phyloP scores from a whole-genome alignment of 1,284 basidiomycete species.

The Boletus sp. region DNA sequence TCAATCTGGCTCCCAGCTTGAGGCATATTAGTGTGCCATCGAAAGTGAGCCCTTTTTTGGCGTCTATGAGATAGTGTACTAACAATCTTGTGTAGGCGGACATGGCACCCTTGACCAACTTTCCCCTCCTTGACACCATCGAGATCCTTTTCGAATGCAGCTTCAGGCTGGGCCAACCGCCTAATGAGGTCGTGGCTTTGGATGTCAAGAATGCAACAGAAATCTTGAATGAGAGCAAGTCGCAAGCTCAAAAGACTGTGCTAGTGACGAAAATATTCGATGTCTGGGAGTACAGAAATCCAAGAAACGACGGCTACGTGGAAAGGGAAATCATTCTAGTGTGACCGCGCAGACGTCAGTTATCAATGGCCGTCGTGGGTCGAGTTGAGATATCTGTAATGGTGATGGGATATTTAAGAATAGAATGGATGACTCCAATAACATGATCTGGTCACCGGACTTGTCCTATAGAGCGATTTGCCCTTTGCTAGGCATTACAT shows the following conservation, averaged over 20 bases:
- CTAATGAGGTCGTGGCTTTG: not conserved
- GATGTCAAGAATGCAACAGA: not conserved
- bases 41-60: not conserved
- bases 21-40: not conserved
- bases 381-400: too few relatives aligned
- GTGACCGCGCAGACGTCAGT: too few relatives aligned
- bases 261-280: not conserved
- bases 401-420: too few relatives aligned
- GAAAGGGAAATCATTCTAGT: too few relatives aligned
- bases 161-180: not conserved
- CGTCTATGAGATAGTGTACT: not conserved
- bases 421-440: too few relatives aligned
- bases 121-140: constrained; percentile 8
- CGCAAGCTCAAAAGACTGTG: constrained; percentile 11
- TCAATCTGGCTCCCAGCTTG: constrained; percentile 9
- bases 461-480: too few relatives aligned
- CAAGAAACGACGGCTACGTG: too few relatives aligned
- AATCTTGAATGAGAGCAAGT: constrained; percentile 6
- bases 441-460: too few relatives aligned
- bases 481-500: too few relatives aligned
- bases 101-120: not conserved
- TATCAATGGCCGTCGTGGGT: too few relatives aligned
- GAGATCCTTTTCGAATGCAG: not conserved
- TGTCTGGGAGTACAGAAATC: too few relatives aligned
- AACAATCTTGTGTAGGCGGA: not conserved